Percentiles rank a stretch among this genome's conserved stretches.
Evolutionary conservation across 1,284 basidiomycete genomes (phyloP).

Genomic region (Boletus smithii): DNA sequence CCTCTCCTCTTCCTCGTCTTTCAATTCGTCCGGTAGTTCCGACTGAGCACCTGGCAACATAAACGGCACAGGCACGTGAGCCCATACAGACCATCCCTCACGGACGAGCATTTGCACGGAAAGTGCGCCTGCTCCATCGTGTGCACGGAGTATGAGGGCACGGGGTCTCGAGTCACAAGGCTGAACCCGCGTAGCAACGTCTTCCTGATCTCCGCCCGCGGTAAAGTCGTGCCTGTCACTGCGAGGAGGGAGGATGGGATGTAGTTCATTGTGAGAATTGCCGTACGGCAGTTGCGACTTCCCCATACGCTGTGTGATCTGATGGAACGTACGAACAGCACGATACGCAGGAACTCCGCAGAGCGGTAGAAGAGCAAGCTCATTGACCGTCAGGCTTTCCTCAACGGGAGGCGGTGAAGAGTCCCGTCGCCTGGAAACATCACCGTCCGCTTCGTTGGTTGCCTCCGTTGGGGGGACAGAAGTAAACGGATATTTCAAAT

Average conservation of each 20-base stretch:
- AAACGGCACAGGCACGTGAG: conserved; percentile 56
- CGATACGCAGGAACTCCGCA: conserved; percentile 76
- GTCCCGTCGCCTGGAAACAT: conserved; percentile 13
- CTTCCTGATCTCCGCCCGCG: conserved; percentile 26
- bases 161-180: conserved; percentile 33
- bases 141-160: conserved; percentile 70
- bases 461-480: conserved; percentile 5
- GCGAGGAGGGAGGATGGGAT: conserved; percentile 25
- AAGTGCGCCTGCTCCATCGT: conserved; percentile 73
- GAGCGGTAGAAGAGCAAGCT: conserved; percentile 75
- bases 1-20: conserved; percentile 33
- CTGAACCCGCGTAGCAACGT: conserved; percentile 1
- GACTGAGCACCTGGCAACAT: conserved; percentile 24
- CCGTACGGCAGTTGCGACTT: conserved; percentile 24
- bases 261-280: conserved; percentile 29
- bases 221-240: conserved; percentile 27
- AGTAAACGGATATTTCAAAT: conserved; percentile 19
- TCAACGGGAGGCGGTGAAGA: conserved; percentile 9
- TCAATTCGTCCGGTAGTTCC: conserved; percentile 26
- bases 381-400: conserved; percentile 55
- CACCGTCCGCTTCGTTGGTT: conserved; percentile 8
- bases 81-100: conserved; percentile 63
- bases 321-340: conserved; percentile 59
- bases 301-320: conserved; percentile 31
- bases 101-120: conserved; percentile 69